A percentile compares a stretch with the other conserved stretches of the same genome.
Evolutionary conservation across 495 filamentous ascomycete species (phyloP).

Genomic region (Penicillium flavigenum): DNA sequence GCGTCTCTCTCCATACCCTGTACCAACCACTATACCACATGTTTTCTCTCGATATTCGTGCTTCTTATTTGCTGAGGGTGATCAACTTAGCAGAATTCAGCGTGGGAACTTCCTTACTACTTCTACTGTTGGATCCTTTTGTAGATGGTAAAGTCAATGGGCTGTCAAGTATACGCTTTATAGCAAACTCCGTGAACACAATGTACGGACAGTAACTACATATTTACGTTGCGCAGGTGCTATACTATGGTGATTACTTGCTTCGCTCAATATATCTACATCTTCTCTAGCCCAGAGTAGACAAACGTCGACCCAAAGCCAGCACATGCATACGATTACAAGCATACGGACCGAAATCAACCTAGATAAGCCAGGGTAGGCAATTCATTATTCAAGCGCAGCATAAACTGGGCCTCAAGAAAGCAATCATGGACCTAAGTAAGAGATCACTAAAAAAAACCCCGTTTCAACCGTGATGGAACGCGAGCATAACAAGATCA

Average conservation of each 20-base stretch:
- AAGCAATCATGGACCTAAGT: background rate
- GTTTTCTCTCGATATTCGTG: conserved; percentile 17
- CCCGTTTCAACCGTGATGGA: background rate
- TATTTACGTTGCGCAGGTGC: background rate
- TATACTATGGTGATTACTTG: background rate
- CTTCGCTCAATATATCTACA: background rate
- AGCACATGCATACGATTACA: background rate
- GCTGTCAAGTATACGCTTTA: background rate
- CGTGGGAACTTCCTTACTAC: conserved; percentile 7
- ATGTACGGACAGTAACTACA: background rate
- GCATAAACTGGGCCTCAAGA: background rate
- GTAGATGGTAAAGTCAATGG: background rate
- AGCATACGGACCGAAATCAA: background rate
- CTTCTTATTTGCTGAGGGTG: conserved; percentile 11
- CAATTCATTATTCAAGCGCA: conserved; percentile 6
- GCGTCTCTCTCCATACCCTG: conserved; percentile 28
- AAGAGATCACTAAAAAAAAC: background rate
- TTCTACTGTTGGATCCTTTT: background rate
- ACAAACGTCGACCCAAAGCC: background rate
- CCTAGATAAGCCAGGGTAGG: conserved; percentile 1
- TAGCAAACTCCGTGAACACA: background rate
- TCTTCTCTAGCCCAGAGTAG: background rate
- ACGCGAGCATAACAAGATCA: background rate
- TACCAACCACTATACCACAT: conserved; percentile 38
- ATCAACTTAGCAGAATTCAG: conserved; percentile 19